These are phyloP conservation scores for Ogataea pignaliae DNA, from an alignment of 805 yeast genomes.

Conservation along the genomic window DNA sequence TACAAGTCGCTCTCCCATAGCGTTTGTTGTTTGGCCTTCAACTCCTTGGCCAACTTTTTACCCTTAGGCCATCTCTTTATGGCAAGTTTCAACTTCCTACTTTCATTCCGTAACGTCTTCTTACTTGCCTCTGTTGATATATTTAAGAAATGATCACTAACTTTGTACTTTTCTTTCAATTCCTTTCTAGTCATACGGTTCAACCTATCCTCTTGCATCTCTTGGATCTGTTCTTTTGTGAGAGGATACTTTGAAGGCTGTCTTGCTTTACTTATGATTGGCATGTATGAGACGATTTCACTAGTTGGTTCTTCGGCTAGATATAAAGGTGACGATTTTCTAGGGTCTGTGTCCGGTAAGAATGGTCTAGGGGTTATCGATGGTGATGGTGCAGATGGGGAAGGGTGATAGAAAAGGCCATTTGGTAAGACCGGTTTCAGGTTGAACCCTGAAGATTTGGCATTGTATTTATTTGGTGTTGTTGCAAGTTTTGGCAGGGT, in stretches of 20 bases:
- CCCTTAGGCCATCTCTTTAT: conserved; percentile 24
- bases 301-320: conserved; percentile 21
- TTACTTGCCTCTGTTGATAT: conserved; percentile 25
- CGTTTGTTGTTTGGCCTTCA: conserved; percentile 16
- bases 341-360: conserved; percentile 28
- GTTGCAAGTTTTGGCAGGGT: conserved; percentile 24
- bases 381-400: conserved; percentile 32
- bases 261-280: conserved; percentile 20
- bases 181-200: conserved; percentile 28
- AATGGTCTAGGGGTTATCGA: conserved; percentile 32
- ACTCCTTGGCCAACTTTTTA: conserved; percentile 21
- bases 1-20: conserved; percentile 26
- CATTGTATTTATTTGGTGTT: conserved; percentile 33
- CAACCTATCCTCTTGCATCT: conserved; percentile 28
- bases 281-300: conserved; percentile 27
- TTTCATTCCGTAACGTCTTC: conserved; percentile 15
- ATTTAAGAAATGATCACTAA: conserved; percentile 29
- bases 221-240: conserved; percentile 20
- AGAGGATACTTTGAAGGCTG: conserved; percentile 25
- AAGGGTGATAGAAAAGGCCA: conserved; percentile 33
- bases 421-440: conserved; percentile 30
- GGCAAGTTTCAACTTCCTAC: conserved; percentile 14
- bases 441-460: conserved; percentile 34
- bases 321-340: conserved; percentile 24
- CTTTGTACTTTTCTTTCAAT: conserved; percentile 25